phyloP scores from a whole-genome alignment of 2,329 filamentous ascomycete species.

The Colletotrichum cuscutae region DNA sequence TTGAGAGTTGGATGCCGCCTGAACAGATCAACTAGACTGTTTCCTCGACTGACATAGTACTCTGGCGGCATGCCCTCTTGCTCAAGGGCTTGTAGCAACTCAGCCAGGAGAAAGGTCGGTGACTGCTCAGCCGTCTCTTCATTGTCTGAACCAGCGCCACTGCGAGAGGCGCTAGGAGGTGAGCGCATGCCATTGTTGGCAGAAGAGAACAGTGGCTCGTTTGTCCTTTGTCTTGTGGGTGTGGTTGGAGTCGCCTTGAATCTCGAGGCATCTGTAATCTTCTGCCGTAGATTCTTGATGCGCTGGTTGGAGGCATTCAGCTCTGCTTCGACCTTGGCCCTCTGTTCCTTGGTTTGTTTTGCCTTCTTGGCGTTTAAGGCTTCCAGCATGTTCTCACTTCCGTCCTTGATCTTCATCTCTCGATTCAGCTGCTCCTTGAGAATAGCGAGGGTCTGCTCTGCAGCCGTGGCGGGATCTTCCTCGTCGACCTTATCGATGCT shows the following conservation, averaged over 20 bases:
- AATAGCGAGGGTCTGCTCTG: constrained; percentile 79
- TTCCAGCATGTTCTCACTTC: constrained; percentile 97
- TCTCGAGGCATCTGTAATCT: constrained; percentile 69
- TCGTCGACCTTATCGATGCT: constrained; percentile 71
- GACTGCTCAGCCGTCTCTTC: constrained; percentile 79
- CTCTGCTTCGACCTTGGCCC: constrained; percentile 84
- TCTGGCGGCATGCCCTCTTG: constrained; percentile 88
- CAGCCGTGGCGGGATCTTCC: constrained; percentile 63
- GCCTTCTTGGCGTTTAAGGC: constrained; percentile 93
- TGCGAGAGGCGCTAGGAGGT: constrained; percentile 65
- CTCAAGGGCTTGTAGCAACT: constrained; percentile 91
- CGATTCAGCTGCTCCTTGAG: constrained; percentile 90
- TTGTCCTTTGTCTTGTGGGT: constrained; percentile 62
- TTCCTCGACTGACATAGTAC: constrained; percentile 94
- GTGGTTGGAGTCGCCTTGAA: constrained; percentile 59
- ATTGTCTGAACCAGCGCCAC: constrained; percentile 68
- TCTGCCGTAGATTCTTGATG: constrained; percentile 70
- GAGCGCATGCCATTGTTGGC: constrained; percentile 60
- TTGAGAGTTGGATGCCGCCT: constrained; percentile 93
- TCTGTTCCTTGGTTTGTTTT: constrained; percentile 92
- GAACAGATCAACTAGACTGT: constrained; percentile 95
- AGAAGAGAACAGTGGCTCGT: constrained; percentile 56
- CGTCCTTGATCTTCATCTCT: constrained; percentile 97
- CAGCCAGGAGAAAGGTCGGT: constrained; percentile 89
- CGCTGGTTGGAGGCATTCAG: constrained; percentile 85